A percentile compares a stretch with the other conserved stretches of the same genome.
These are phyloP conservation scores for Dinochytrium kinnereticum DNA, from an alignment of 371 early-diverging fungal genomes.

Conservation along the genomic window DNA sequence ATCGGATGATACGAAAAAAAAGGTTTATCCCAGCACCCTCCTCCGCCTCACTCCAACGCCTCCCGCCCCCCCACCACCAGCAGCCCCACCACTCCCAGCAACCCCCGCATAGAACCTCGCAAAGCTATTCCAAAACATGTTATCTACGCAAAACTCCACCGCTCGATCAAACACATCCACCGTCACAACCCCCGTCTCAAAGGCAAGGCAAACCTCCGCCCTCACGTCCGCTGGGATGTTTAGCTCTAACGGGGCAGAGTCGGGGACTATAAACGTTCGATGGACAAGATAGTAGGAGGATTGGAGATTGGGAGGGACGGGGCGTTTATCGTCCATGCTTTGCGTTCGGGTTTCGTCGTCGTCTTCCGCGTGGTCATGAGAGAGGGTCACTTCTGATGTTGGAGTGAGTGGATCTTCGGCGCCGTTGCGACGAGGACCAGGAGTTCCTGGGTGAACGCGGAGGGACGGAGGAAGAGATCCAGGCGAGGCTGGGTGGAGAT, in stretches of 20 bases:
- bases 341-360: background rate
- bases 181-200: background rate
- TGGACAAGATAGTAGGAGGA: background rate
- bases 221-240: slow-evolving; percentile 16
- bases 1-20: background rate
- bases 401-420: background rate
- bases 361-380: background rate
- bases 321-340: background rate
- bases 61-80: background rate
- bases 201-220: background rate
- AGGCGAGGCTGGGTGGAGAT: background rate
- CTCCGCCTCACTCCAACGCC: background rate
- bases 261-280: background rate
- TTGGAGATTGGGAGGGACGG: background rate
- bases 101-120: background rate
- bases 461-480: background rate
- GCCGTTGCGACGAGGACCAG: too few species aligned
- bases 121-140: slow-evolving; percentile 16
- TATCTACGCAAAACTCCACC: slow-evolving; percentile 7
- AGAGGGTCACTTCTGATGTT: background rate
- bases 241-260: background rate
- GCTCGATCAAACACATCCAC: slow-evolving; percentile 15
- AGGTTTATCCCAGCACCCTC: background rate
- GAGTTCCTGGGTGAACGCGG: too few species aligned
- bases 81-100: background rate